Evolutionary conservation across 306 rosid species (phyloP), one percentile per base, ranked within the genome.

Genomic region (Gleditsia sinensis): DNA sequence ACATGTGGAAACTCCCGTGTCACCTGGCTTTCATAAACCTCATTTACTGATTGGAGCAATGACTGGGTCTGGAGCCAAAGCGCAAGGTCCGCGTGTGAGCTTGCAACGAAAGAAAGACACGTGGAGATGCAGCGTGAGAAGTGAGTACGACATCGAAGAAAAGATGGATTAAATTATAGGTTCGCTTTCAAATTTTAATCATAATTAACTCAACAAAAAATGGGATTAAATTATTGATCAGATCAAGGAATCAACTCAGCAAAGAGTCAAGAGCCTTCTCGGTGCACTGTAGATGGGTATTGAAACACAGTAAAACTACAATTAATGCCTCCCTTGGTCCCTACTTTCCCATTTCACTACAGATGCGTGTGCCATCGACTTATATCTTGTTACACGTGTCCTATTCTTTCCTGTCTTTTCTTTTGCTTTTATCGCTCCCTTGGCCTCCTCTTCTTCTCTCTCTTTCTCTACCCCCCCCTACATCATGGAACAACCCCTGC

Each of bases 331-430:
- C n/a, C n/a, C n/a, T n/a, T n/a, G n/a, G n/a, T n/a, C n/a, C n/a
- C n/a, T n/a, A n/a, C n/a, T 1, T 1, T 11, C 17, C 37, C 5
- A 14, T 27, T 56, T 56, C 62, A 56, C 62, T 56, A 36, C 37
- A 17, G 65, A 58, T 19, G 67, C 67, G 67, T 61, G 48, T 61
- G 67, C n/a, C 67, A 21, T 61, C 6, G 43, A 36, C 28, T 19
- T 34, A 61, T 36, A 61, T 34, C 48, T 34, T 34, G 1, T 17
- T 19, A 61, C 67, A 61, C 67, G 67, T 61, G 67, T 61, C 67
- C 28, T 0, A 1, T 10, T 36, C 28, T 36, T 3, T 34, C 67
- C 48, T 9, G 48, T 61, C n/a, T 10, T 61, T 19, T 33, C 28
- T 36, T 9, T 6, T 61, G 2, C 67, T 19, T 61, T 61, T 34